Evolutionary conservation across 2,329 filamentous ascomycete genomes (phyloP), one percentile per base, ranked within the genome.

Genomic region (Fusarium scirpi): DNA sequence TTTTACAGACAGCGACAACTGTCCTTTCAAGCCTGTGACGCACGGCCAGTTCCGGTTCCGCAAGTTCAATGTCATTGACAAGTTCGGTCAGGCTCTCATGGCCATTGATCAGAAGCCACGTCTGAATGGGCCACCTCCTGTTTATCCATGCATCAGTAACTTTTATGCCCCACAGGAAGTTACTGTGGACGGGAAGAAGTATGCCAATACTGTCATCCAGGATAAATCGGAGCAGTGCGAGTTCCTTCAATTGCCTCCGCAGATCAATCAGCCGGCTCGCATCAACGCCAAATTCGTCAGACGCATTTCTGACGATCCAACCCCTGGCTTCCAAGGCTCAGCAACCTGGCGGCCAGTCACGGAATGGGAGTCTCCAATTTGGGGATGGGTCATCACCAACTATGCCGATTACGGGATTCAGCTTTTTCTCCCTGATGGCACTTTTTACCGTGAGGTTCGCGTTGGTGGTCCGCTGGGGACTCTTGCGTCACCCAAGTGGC

Each of bases 361-460:
- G 3, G 79, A 82, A 52, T 82, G 77, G 77, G 81, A 83, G 34
- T 78, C 76, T 27, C 81, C 81, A 5, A 79, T 83, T 34, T 82
- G 78, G 77, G 80, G 80, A 22, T 83, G 80, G 81, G 40, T 83
- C 5, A 70, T 83, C 3, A 67, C 76, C 44, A 84, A 84, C 72
- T 83, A 80, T 55, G 75, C 74, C 43, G 78, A 84, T 63, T 70
- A 74, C 8, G 80, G 78, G 9, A 67, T 84, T 7, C 82, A 84
- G 72, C 18, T 84, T 4, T 56, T 56, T 30, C 16, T 56, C 5
- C 41, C 53, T 7, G 22, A 46, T n/a, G 53, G 53, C 18, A 56
- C 41, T 6, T 46, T 56, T 5, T 46, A 46, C 9, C 41, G 41
- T 6, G 53, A 56, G 30, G 30, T 56, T 9, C 29, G 53, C 10